These are phyloP conservation scores for Seiridium cupressi DNA, from an alignment of 2,329 filamentous ascomycete species.

Conservation along the genomic window DNA sequence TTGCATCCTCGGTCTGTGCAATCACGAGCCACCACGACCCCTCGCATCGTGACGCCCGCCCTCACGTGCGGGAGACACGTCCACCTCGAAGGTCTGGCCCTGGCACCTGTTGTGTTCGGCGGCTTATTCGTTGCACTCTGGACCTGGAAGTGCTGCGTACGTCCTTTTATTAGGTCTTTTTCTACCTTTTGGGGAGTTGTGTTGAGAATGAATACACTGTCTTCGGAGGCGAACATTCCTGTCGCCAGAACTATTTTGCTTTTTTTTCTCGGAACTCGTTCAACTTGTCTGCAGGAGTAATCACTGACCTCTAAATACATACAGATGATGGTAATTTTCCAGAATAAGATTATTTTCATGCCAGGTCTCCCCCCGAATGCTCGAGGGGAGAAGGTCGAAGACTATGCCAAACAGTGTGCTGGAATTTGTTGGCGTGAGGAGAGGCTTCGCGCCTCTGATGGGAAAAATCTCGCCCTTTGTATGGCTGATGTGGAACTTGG, in stretches of 20 bases:
- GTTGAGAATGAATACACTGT: too few relatives aligned
- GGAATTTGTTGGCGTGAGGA: constrained; percentile 68
- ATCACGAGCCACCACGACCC: constrained; percentile 17
- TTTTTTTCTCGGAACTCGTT: too few relatives aligned
- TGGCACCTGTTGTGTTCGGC: constrained; percentile 65
- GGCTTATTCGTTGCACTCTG: constrained; percentile 66
- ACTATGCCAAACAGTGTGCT: constrained; percentile 58
- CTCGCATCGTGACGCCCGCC: constrained; percentile 13
- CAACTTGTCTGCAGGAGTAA: too few relatives aligned
- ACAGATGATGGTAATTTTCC: constrained; percentile 63
- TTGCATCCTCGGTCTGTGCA: constrained; percentile 14
- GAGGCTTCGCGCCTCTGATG: constrained; percentile 59
- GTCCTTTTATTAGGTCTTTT: too few relatives aligned
- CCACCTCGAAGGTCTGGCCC: constrained; percentile 42
- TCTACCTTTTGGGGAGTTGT: too few relatives aligned
- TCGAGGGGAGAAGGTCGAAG: constrained; percentile 62
- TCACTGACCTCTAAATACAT: too few relatives aligned
- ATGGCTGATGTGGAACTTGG: constrained; percentile 42
- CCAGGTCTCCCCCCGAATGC: constrained; percentile 72
- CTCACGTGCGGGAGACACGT: constrained; percentile 25
- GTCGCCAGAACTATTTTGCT: too few relatives aligned
- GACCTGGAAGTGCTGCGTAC: constrained; percentile 64
- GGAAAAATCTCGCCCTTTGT: constrained; percentile 62
- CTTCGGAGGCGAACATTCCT: too few relatives aligned
- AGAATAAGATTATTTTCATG: constrained; percentile 83